Conservation (phyloP, 257 asterid species). For the Solanum bulbocastanum region DNA sequence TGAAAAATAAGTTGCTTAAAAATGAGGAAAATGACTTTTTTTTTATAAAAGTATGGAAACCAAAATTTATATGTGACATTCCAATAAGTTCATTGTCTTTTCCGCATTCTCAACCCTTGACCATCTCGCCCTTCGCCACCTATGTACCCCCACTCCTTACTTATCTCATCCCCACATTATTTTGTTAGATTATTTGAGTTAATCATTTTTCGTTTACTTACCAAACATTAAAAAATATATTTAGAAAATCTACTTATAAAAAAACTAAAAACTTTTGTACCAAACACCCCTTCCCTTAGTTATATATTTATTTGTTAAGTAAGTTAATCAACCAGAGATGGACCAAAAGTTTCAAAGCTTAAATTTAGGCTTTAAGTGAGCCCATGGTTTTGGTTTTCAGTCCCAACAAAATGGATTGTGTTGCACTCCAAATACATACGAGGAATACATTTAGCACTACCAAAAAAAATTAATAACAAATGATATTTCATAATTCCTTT, state of each 20-base stretch:
- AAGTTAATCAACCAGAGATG: neutral
- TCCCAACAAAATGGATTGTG: neutral
- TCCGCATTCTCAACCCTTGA: neutral
- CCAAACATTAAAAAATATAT: neutral
- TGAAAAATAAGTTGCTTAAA: neutral
- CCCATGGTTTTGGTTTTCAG: neutral
- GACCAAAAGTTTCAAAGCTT: neutral
- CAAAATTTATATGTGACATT: neutral
- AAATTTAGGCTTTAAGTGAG: neutral
- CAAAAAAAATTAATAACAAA: neutral
- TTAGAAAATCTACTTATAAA: neutral
- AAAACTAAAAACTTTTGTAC: neutral
- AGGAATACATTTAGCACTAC: neutral
- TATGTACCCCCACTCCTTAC: neutral
- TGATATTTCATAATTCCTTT: neutral
- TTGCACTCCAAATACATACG: neutral
- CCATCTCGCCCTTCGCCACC: neutral
- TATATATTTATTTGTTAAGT: neutral
- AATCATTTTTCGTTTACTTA: no score
- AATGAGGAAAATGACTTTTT: no score
- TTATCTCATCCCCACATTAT: neutral
- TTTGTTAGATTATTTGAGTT: neutral
- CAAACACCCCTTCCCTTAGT: neutral
- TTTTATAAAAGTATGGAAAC: no score
- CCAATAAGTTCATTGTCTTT: neutral